phyloP scores from a whole-genome alignment of 331 rosid species.

The Quercus phellos region DNA sequence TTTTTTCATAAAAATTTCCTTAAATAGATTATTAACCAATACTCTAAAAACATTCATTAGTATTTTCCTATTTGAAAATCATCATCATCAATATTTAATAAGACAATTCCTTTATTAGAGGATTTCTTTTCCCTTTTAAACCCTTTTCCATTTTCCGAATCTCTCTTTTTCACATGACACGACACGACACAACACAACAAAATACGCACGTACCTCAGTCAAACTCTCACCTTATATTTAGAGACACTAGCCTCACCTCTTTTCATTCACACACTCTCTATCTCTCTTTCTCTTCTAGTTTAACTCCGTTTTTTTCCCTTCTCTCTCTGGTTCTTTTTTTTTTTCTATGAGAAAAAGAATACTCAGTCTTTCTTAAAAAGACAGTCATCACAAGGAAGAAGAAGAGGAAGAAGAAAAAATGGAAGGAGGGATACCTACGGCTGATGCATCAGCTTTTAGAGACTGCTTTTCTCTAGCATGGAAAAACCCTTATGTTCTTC shows the following conservation, averaged over 20 bases:
- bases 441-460: constrained; percentile 61
- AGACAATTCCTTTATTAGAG: too few relatives aligned
- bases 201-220: too few relatives aligned
- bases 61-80: too few relatives aligned
- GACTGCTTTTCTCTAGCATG: constrained; percentile 61
- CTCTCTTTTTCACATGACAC: too few relatives aligned
- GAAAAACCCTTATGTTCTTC: constrained; percentile 74
- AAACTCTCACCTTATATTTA: not conserved
- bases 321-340: not conserved
- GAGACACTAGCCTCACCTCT: not conserved
- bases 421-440: constrained; percentile 50
- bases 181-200: too few relatives aligned
- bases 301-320: too few relatives aligned
- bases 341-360: not conserved
- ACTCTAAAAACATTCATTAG: accelerated
- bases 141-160: too few relatives aligned
- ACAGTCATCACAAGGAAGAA: too few relatives aligned
- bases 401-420: constrained; percentile 3
- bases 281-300: not conserved
- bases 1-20: too few relatives aligned
- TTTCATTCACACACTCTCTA: not conserved
- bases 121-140: too few relatives aligned
- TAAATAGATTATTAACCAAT: too few relatives aligned
- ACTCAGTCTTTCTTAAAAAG: not conserved
- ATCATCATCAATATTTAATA: too few relatives aligned